Percentiles rank a stretch among this genome's conserved stretches.
These are phyloP conservation scores for Ophiostoma triangulosporum DNA, from an alignment of 2,329 filamentous ascomycete genomes.

Conservation along the genomic window DNA sequence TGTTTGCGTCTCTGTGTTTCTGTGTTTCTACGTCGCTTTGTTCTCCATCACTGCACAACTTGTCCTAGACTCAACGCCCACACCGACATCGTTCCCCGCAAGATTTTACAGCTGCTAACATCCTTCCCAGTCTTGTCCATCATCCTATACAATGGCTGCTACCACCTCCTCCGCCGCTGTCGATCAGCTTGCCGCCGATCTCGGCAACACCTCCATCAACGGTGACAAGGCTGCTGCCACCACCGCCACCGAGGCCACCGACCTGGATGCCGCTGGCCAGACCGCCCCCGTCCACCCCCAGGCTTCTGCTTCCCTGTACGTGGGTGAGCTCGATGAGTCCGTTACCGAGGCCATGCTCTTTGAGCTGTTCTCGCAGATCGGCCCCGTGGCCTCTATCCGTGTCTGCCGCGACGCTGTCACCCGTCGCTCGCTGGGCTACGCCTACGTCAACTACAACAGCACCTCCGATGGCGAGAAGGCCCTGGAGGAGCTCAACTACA, in stretches of 20 bases:
- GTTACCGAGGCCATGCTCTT: constrained; percentile 99
- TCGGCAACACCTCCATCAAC: constrained; percentile 57
- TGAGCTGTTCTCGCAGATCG: constrained; percentile 98
- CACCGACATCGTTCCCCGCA: too few relatives aligned
- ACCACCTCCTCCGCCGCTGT: constrained; percentile 46
- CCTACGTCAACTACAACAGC: constrained; percentile 99
- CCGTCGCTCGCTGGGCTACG: constrained; percentile 94
- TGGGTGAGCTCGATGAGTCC: constrained; percentile 92
- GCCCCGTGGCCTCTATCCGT: constrained; percentile 96
- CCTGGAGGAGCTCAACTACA: constrained; percentile 99
- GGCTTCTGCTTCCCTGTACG: constrained; percentile 95
- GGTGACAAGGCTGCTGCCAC: constrained; percentile 59
- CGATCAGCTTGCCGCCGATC: constrained; percentile 71
- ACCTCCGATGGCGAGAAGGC: constrained; percentile 93
- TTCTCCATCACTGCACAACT: too few relatives aligned
- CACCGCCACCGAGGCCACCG: constrained; percentile 53
- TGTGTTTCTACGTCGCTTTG: too few relatives aligned
- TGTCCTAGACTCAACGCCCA: too few relatives aligned
- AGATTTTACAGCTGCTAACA: constrained; percentile 10
- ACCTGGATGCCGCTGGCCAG: constrained; percentile 50
- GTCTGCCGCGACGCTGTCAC: constrained; percentile 99
- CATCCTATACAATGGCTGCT: constrained; percentile 43
- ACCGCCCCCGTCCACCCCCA: constrained; percentile 65
- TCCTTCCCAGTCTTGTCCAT: constrained; percentile 6
- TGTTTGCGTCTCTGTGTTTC: too few relatives aligned